phyloP scores from a whole-genome alignment of 2,329 filamentous ascomycete genomes.

The Phialocephala sp. region DNA sequence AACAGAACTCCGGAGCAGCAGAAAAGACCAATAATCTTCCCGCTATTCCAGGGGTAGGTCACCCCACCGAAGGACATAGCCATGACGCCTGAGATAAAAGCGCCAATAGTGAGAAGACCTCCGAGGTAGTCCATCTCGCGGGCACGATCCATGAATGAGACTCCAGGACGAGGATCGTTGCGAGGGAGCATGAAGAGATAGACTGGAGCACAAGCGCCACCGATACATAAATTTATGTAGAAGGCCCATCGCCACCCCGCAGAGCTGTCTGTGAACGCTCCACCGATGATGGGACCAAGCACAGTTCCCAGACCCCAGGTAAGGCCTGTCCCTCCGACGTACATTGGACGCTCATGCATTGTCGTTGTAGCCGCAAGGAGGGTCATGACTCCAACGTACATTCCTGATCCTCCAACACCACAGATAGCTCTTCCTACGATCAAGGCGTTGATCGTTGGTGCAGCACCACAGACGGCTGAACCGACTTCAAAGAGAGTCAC shows the following conservation, averaged over 20 bases:
- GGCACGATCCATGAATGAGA: constrained; percentile 31
- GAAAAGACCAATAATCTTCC: constrained; percentile 42
- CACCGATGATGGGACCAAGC: constrained; percentile 54
- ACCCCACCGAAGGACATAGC: constrained; percentile 45
- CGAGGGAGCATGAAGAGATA: constrained; percentile 52
- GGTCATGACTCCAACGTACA: constrained; percentile 53
- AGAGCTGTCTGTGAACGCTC: constrained; percentile 49
- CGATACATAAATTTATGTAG: constrained; percentile 56
- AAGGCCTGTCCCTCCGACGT: constrained; percentile 43
- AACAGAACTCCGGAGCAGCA: constrained; percentile 51
- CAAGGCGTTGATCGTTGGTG: constrained; percentile 48
- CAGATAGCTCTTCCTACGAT: constrained; percentile 54
- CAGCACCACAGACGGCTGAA: constrained; percentile 44
- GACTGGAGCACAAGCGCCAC: constrained; percentile 46
- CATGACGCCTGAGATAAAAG: constrained; percentile 44
- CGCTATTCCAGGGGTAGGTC: constrained; percentile 40
- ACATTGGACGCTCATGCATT: constrained; percentile 45
- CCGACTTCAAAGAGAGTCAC: constrained; percentile 43
- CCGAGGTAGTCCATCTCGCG: constrained; percentile 40
- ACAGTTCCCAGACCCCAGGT: constrained; percentile 53
- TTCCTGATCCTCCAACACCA: constrained; percentile 52
- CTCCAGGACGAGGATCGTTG: constrained; percentile 42
- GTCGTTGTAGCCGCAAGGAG: constrained; percentile 48
- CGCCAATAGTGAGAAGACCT: constrained; percentile 41
- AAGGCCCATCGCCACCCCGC: constrained; percentile 55